Conservation (phyloP, 768 basidiomycete species). For the Crassisporium funariophilum region DNA sequence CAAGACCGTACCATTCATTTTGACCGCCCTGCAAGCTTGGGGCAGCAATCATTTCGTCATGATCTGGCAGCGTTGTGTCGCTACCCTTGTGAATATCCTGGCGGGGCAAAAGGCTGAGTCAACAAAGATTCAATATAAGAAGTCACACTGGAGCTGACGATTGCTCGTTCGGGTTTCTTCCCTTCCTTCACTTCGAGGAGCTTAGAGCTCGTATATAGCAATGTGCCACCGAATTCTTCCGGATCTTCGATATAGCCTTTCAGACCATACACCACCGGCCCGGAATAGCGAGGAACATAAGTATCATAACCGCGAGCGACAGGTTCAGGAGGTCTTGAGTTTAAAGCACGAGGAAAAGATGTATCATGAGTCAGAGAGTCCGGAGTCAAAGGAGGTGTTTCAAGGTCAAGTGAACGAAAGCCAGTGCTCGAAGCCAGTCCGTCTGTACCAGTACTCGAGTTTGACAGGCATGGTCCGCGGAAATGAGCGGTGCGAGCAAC, state of each 20-base stretch:
- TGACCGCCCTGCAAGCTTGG: slow-evolving; percentile 22
- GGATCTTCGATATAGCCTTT: slow-evolving; percentile 14
- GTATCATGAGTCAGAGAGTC: slow-evolving; percentile 19
- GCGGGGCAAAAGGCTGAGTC: no score
- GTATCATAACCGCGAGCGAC: not conserved
- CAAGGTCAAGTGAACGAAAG: slow-evolving; percentile 17
- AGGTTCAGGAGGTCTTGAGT: slow-evolving; percentile 7
- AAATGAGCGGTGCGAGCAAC: not conserved
- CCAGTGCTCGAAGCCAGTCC: no score
- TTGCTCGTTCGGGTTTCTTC: slow-evolving; percentile 35
- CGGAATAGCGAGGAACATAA: slow-evolving; percentile 4
- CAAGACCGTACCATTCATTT: slow-evolving; percentile 46
- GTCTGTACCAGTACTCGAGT: no score
- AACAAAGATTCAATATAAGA: not conserved
- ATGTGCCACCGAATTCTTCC: no score
- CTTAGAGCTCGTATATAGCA: slow-evolving; percentile 15
- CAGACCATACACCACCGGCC: not conserved
- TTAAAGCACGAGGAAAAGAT: slow-evolving; percentile 10
- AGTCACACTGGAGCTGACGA: slow-evolving; percentile 14
- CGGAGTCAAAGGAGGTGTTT: slow-evolving; percentile 31
- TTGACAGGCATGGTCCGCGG: not conserved
- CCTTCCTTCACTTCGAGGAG: slow-evolving; percentile 40
- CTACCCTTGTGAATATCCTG: no score
- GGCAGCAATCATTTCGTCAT: no score
- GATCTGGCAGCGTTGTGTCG: no score